phyloP scores from a whole-genome alignment of 176 grass and related monocot species.

The Musa schizocarpa region DNA sequence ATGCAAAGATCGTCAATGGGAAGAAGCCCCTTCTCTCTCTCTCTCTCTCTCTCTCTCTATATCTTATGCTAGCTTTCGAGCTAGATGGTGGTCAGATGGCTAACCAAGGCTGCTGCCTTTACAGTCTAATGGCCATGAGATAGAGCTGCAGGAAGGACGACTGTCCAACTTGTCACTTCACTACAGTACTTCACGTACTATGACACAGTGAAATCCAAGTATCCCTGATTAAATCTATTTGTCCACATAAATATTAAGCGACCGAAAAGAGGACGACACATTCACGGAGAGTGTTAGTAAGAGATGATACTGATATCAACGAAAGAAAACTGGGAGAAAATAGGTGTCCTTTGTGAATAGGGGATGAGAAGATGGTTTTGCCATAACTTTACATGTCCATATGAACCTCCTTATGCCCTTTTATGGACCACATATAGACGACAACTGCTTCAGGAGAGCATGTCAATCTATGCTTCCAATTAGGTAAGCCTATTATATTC shows the following conservation, averaged over 20 bases:
- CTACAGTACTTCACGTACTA: conserved; percentile 27
- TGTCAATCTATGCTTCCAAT: not conserved
- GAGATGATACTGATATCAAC: not conserved
- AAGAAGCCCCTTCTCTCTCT: not conserved
- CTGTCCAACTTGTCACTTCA: conserved; percentile 47
- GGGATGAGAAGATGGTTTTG: conserved; percentile 6
- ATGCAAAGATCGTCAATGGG: conserved; percentile 33
- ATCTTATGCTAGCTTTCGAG: conserved; percentile 12
- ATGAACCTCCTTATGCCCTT: conserved; percentile 2
- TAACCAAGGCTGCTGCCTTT: conserved; percentile 45
- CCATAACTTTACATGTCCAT: conserved; percentile 19
- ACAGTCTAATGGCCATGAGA: conserved; percentile 13
- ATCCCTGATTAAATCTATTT: conserved; percentile 13
- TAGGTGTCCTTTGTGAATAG: not conserved
- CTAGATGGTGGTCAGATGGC: conserved; percentile 26
- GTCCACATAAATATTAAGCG: not conserved
- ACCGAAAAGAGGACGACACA: not conserved
- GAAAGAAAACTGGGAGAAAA: not conserved
- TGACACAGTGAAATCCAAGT: conserved; percentile 25
- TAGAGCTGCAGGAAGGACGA: conserved; percentile 27
- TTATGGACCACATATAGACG: not conserved
- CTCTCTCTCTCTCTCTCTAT: not conserved
- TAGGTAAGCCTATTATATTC: too few relatives aligned
- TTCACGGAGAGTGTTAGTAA: too few relatives aligned
- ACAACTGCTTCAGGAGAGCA: not conserved